Base-by-base conservation (phyloP, 129 eudicot species). In the Flaveria trinervia region DNA sequence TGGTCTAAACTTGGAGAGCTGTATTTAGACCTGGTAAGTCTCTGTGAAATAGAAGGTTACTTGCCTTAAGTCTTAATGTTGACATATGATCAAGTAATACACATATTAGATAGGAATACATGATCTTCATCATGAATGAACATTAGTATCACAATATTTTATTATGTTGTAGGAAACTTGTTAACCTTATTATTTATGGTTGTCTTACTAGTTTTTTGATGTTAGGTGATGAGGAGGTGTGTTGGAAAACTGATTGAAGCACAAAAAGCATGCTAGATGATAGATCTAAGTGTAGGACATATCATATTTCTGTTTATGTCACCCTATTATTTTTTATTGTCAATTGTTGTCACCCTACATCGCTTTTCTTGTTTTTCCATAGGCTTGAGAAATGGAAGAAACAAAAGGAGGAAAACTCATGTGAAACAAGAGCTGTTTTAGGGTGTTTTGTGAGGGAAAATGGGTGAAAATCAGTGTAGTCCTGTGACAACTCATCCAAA, bases 381-480 rank as follows among this genome's bases (percentile, higher is more conserved):
- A 94, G 98, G 89, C 92, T 7, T 88, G 99, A 39, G 99, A 94
- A 72, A 91, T 94, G 99, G 96, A 91, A 62, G 3, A 94, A 88
- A 82, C 88, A 94, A 56, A 91, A 85, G 79, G 99, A 94, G 71
- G 96, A 96, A 36, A 87, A 84, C 74, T 97, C 99, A 64, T 97
- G 99, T 43, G 99, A 94, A 80, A 92, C 92, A 28, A 84, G 99
- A 84, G 93, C 97, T 75, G 92, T 89, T 49, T 79, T 91, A 69
- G 86, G 97, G 80, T 96, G 97, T 55, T 89, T 93, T 70, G 99
- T 94, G 54, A 87, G 99, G 84, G 99, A 94, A 14, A 94, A 87
- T 51, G 96, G 93, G 99, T 94, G 81, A 78, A 20, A 54, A 65
- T 52, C 20, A 46, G 46, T 44, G 3, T 56, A 51, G 22, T 46